Evolutionary conservation across 305 asterid species (phyloP), one percentile per base, ranked within the genome.

Genomic region (Fraxinus paxiana): DNA sequence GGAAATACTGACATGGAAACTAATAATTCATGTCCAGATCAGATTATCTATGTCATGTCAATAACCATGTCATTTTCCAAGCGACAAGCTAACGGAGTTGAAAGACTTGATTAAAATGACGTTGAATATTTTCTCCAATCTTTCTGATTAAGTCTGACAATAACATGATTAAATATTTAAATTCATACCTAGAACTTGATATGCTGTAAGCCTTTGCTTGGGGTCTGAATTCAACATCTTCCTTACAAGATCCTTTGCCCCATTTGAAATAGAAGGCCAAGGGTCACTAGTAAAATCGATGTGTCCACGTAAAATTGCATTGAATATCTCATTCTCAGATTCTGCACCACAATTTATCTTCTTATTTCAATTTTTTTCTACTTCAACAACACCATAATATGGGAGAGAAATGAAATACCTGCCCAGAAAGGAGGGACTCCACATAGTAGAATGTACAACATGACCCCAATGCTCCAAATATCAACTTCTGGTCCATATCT

Each of bases 391-490:
- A 59, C 31, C 65, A 56, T 56, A 6, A 54, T 56, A 17, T 56
- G 26, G 65, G 28, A 56, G 70, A 59, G 31, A 59, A n/a, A 20
- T 20, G 31, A 59, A 22, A 59, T 67, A 67, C 73, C 73, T 67
- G 75, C 75, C 75, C 90, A 89, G 75, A 70, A 70, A 31, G 75
- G 75, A 31, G 75, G 75, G 75, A 70, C 46, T n/a, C 75, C 75
- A 31, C 75, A 31, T 8, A 89, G 87, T 61, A 89, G 86, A 85
- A 89, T 89, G 85, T 87, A 87, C 10, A 89, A 87, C 41, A 89
- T 89, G 5, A 89, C 92, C 70, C 92, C 92, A 59, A 89, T 89
- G 79, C 92, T 89, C 92, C 92, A 89, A 17, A 83, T 90, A 89
- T 89, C 92, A 22, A 90, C 88, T 82, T 87, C 92, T 38, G 92